Evolutionary conservation across 441 rosid genomes (phyloP).

Genomic region (Aleurites moluccanus): DNA sequence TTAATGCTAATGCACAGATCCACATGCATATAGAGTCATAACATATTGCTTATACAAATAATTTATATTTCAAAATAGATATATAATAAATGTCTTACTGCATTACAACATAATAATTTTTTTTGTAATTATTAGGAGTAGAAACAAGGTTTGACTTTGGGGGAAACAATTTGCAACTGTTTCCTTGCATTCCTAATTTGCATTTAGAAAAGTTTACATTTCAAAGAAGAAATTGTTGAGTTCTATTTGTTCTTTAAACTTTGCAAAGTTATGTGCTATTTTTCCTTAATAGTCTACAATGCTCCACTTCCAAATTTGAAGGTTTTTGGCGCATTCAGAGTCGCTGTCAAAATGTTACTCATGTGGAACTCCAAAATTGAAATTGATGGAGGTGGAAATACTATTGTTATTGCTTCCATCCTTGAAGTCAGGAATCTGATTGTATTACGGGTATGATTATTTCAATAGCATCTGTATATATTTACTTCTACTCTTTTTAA

Average conservation of each 20-base stretch:
- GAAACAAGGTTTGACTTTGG: background rate
- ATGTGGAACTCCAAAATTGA: constrained; percentile 96
- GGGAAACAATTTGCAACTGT: background rate
- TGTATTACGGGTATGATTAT: constrained; percentile 78
- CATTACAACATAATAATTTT: background rate
- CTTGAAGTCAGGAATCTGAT: constrained; percentile 98
- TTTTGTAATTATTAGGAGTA: background rate
- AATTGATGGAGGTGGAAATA: constrained; percentile 96
- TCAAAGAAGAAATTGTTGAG: background rate
- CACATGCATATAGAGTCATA: background rate
- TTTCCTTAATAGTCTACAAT: constrained; percentile 23
- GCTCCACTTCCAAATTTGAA: constrained; percentile 40
- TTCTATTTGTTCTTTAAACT: constrained; percentile 21
- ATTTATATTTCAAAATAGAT: background rate
- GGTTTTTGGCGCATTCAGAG: constrained; percentile 98
- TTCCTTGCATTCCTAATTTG: constrained; percentile 10
- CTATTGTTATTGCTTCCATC: constrained; percentile 82
- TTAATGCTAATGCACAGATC: background rate
- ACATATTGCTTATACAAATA: background rate
- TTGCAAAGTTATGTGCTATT: constrained; percentile 13
- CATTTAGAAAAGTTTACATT: background rate
- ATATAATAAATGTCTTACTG: background rate
- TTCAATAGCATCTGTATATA: constrained; percentile 14
- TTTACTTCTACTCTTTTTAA: constrained; percentile 11
- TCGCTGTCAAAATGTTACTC: constrained; percentile 89